A percentile compares a stretch with the other conserved stretches of the same genome.
Conservation (phyloP, 164 flowering plant genomes). For the Magnolia changhungtana region DNA sequence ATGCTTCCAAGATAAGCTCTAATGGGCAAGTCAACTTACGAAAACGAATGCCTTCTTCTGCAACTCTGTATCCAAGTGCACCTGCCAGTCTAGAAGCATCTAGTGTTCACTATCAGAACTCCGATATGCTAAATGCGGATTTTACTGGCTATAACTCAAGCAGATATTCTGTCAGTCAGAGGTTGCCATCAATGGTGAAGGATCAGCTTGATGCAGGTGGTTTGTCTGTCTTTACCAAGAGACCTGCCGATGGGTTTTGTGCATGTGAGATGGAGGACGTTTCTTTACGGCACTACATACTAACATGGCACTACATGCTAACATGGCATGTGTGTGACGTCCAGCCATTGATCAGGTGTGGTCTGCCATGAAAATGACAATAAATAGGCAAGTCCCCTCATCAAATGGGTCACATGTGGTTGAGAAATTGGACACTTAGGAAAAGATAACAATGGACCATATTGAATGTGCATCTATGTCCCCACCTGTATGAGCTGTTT, state of each 20-base stretch:
- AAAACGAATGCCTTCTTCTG: slow-evolving; percentile 44
- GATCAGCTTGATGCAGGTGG: slow-evolving; percentile 47
- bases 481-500: too few species aligned
- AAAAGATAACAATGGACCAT: background rate
- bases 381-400: too few species aligned
- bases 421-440: background rate
- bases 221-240: background rate
- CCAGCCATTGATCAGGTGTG: too few species aligned
- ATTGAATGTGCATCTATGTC: too few species aligned
- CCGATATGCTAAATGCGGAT: slow-evolving; percentile 22
- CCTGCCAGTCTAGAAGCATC: slow-evolving; percentile 36
- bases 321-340: too few species aligned
- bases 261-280: background rate
- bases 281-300: too few species aligned
- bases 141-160: slow-evolving; percentile 25
- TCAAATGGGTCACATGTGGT: background rate
- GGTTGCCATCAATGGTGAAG: slow-evolving; percentile 22
- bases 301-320: too few species aligned
- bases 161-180: slow-evolving; percentile 32
- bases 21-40: slow-evolving; percentile 39
- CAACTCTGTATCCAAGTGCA: slow-evolving; percentile 34
- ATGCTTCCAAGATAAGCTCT: slow-evolving; percentile 25
- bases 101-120: slow-evolving; percentile 24
- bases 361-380: too few species aligned
- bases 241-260: background rate